Evolutionary conservation across 2,329 filamentous ascomycete genomes (phyloP).

Genomic region (Fusarium armeniacum): DNA sequence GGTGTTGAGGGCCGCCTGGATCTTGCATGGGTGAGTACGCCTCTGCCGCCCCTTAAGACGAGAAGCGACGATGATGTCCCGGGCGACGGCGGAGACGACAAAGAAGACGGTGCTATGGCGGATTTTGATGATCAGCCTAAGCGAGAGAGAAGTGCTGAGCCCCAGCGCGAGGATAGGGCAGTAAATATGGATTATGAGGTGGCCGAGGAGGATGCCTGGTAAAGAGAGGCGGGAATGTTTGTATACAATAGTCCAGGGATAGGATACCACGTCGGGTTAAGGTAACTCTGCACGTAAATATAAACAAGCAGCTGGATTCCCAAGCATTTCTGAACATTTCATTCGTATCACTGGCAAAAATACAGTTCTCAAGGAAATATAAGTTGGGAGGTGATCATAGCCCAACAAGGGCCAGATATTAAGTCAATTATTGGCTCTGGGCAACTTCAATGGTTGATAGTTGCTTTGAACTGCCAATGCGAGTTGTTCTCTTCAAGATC

Average conservation of each 20-base stretch:
- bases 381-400: constrained; percentile 20
- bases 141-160: constrained; percentile 30
- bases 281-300: neutral
- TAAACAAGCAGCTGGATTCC: neutral
- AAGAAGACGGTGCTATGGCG: constrained; percentile 49
- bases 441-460: constrained; percentile 9
- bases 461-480: constrained; percentile 11
- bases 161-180: constrained; percentile 51
- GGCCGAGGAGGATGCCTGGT: constrained; percentile 65
- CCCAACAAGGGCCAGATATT: constrained; percentile 38
- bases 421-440: constrained; percentile 32
- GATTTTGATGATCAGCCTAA: constrained; percentile 42
- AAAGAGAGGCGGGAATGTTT: constrained; percentile 25
- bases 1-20: constrained; percentile 74
- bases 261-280: neutral
- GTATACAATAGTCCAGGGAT: neutral
- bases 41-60: constrained; percentile 46
- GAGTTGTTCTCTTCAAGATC: constrained; percentile 9
- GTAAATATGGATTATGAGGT: constrained; percentile 68
- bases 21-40: constrained; percentile 69
- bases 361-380: neutral
- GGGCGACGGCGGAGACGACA: constrained; percentile 40
- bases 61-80: constrained; percentile 25
- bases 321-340: constrained; percentile 3
- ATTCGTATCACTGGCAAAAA: constrained; percentile 7